Evolutionary conservation across 2,329 filamentous ascomycete species (phyloP), one percentile per base, ranked within the genome.

Genomic region (Fonsecaea erecta): DNA sequence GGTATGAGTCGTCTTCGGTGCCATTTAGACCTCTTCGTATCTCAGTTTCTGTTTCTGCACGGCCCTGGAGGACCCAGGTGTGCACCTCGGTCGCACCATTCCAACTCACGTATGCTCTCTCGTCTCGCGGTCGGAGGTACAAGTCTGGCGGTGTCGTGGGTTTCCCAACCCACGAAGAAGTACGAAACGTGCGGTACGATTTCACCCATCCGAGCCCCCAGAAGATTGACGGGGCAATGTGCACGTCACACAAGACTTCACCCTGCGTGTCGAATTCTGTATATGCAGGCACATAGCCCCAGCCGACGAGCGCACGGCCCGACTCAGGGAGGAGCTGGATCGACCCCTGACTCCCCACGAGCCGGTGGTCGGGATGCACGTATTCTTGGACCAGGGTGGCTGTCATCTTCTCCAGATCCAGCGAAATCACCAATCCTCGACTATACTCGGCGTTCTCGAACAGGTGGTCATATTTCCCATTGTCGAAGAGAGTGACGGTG

Each of bases 131-230:
- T 48, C 43, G 18, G 11, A 48, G 60, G 28, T 28, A 28, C 26
- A 64, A 34, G 9, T 34, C 54, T 11, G 64, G 64, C 11, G 46
- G 21, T 8, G 54, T 51, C 9, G 16, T 12, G n/a, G 84, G 83
- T 11, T 75, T 71, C 0, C 81, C 83, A 2, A 78, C 79, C 83
- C 85, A 88, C 64, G 81, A 77, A 18, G 28, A 24, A 51, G 70
- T 69, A 70, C 84, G 84, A 72, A 82, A 83, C 1, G 79, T 80
- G 30, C 85, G 81, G 70, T 88, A 88, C 55, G 82, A 84, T 70
- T 83, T 79, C 2, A 84, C 79, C 14, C 69, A 62, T 1, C 71
- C 73, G 14, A 71, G 66, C 71, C 76, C 51, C 73, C 71, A 74
- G 73, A 68, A 73, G 70, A 61, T 72, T 75, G 65, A 79, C 61